Percentiles rank a stretch among this genome's conserved stretches.
phyloP scores from a whole-genome alignment of 2,329 filamentous ascomycete genomes.

The Xylariaceae sp. region DNA sequence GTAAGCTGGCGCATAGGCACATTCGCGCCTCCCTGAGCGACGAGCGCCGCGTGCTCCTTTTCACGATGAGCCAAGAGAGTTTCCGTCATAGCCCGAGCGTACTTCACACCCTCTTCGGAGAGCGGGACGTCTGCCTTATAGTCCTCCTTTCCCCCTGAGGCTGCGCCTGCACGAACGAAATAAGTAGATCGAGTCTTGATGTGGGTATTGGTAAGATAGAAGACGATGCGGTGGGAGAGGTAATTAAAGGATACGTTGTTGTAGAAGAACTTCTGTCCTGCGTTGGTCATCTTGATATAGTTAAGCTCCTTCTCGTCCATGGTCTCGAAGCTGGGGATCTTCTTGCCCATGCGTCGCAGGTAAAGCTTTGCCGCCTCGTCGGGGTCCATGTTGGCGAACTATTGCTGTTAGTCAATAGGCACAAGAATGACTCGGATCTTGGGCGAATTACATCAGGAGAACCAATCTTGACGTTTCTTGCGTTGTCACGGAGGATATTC shows the following conservation, averaged over 20 bases:
- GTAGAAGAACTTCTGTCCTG: conserved; percentile 85
- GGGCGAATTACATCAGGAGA: conserved; percentile 69
- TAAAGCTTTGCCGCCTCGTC: conserved; percentile 92
- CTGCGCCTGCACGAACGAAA: conserved; percentile 82
- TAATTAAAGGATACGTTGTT: conserved; percentile 98
- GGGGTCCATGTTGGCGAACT: conserved; percentile 87
- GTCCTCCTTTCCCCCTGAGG: conserved; percentile 72
- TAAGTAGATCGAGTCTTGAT: conserved; percentile 94
- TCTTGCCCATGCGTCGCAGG: conserved; percentile 78
- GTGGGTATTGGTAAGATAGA: conserved; percentile 95
- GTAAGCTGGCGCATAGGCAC: conserved; percentile 72
- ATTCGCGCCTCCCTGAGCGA: conserved; percentile 61
- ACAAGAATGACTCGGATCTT: background rate
- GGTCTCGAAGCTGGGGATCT: conserved; percentile 93
- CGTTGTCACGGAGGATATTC: conserved; percentile 91
- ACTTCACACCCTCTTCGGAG: conserved; percentile 72
- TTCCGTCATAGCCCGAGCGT: conserved; percentile 81
- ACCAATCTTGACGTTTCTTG: conserved; percentile 93
- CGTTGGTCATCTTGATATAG: conserved; percentile 99
- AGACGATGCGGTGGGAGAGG: conserved; percentile 92
- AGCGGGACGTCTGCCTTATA: conserved; percentile 88
- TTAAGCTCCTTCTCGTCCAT: conserved; percentile 94
- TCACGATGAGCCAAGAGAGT: conserved; percentile 78
- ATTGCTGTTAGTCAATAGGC: conserved; percentile 16
- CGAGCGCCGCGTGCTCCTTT: conserved; percentile 65